Evolutionary conservation across 2,329 filamentous ascomycete genomes (phyloP).

Genomic region (Cladobotryum protrusum): DNA sequence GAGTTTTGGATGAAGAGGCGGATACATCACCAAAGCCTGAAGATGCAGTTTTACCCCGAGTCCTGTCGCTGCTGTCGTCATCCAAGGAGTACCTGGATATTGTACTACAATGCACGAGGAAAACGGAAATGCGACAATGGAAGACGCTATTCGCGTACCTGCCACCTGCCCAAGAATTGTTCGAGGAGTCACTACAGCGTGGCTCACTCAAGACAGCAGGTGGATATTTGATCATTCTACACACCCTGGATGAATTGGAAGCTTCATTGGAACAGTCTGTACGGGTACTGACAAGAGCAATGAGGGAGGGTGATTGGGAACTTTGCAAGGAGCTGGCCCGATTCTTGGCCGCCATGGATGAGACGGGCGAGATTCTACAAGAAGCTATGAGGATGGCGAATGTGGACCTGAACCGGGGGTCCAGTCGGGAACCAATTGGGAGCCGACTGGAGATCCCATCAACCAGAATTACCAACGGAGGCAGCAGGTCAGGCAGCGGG

Average conservation of each 20-base stretch:
- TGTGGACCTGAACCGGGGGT: slow-evolving; percentile 27
- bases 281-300: slow-evolving; percentile 72
- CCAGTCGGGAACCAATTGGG: slow-evolving; percentile 19
- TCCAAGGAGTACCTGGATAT: slow-evolving; percentile 88
- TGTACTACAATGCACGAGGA: slow-evolving; percentile 92
- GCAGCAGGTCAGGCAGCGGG: slow-evolving; percentile 22
- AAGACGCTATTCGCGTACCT: slow-evolving; percentile 86
- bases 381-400: slow-evolving; percentile 63
- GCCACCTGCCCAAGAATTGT: slow-evolving; percentile 83
- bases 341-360: slow-evolving; percentile 91
- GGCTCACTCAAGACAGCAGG: slow-evolving; percentile 90
- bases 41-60: slow-evolving; percentile 57
- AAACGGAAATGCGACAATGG: slow-evolving; percentile 94
- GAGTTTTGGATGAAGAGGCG: slow-evolving; percentile 90
- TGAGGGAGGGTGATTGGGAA: slow-evolving; percentile 85
- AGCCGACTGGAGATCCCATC: slow-evolving; percentile 28
- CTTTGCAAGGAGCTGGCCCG: slow-evolving; percentile 89
- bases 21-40: slow-evolving; percentile 61
- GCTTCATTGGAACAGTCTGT: slow-evolving; percentile 72
- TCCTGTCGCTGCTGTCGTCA: slow-evolving; percentile 60
- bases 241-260: slow-evolving; percentile 68
- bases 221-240: slow-evolving; percentile 90
- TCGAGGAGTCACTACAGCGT: slow-evolving; percentile 82
- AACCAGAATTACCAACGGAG: slow-evolving; percentile 24
- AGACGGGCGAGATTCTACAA: slow-evolving; percentile 71